phyloP scores from a whole-genome alignment of 306 rosid species.

The Macrotyloma uniflorum region DNA sequence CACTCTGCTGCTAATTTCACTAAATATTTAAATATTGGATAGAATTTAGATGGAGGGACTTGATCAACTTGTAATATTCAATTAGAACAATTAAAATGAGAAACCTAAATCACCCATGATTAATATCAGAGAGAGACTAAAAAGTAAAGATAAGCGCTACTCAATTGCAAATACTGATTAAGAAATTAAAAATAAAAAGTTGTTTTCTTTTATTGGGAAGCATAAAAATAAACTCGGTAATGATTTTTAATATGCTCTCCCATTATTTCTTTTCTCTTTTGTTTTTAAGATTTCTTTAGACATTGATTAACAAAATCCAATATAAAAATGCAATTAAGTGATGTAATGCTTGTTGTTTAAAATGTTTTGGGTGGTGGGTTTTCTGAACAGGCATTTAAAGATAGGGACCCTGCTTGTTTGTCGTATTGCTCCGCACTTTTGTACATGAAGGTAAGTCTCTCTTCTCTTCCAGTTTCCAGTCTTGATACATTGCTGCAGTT shows the following conservation, averaged over 20 bases:
- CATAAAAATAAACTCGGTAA: too few species aligned
- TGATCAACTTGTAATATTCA: neutral
- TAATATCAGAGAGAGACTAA: too few species aligned
- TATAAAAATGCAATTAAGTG: neutral
- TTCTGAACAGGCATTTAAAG: constrained; percentile 75
- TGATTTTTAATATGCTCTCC: too few species aligned
- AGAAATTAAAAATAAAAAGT: too few species aligned
- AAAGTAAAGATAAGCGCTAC: too few species aligned
- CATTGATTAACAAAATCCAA: too few species aligned
- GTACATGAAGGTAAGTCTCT: constrained; percentile 72
- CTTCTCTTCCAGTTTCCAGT: neutral
- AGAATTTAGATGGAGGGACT: neutral
- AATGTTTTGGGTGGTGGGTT: neutral
- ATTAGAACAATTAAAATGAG: neutral
- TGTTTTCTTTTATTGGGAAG: too few species aligned
- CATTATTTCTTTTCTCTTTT: too few species aligned
- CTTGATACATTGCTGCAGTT: neutral
- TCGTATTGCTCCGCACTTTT: constrained; percentile 81
- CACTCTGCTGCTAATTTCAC: neutral
- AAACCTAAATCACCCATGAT: too few species aligned
- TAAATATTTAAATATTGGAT: neutral
- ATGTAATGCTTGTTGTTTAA: neutral
- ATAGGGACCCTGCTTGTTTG: constrained; percentile 93
- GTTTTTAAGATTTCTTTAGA: too few species aligned
- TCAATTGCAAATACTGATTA: too few species aligned